Evolutionary conservation across 1,284 basidiomycete genomes (phyloP).

Genomic region (Erythrobasidium hasegawianum): DNA sequence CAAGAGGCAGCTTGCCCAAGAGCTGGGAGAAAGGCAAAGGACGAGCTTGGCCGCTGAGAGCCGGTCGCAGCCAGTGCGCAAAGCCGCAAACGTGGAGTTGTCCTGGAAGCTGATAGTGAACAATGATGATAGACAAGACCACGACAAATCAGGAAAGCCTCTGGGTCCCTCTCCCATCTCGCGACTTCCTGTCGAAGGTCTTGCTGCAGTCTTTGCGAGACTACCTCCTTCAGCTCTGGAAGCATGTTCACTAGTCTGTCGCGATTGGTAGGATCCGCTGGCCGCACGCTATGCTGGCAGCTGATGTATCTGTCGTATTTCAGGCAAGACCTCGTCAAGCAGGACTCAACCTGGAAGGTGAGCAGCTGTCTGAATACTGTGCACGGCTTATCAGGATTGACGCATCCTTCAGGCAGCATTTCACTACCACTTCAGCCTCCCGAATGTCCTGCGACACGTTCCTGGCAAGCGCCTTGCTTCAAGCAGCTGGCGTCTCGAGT

Average conservation of each 20-base stretch:
- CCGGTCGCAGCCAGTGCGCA: not conserved
- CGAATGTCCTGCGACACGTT: not conserved
- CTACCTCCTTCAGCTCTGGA: conserved; percentile 37
- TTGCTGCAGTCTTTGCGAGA: conserved; percentile 42
- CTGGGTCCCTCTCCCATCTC: conserved; percentile 31
- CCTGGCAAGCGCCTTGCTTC: conserved; percentile 39
- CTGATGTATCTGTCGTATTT: not conserved
- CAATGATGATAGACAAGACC: not conserved
- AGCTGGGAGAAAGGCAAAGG: conserved; percentile 22
- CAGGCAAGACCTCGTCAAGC: conserved; percentile 37
- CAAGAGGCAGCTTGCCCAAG: not conserved
- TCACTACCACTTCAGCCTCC: conserved; percentile 22
- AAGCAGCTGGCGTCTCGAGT: conserved; percentile 41
- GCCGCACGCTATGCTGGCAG: not conserved
- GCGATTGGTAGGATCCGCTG: conserved; percentile 32
- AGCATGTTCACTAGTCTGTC: conserved; percentile 38
- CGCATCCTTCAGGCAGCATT: conserved; percentile 15
- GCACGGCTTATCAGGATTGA: too few relatives aligned
- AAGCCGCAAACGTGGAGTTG: not conserved
- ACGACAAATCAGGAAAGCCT: not conserved
- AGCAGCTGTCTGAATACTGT: too few relatives aligned
- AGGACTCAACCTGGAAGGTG: conserved; percentile 42
- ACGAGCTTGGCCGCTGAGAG: conserved; percentile 16
- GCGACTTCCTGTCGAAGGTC: conserved; percentile 39
- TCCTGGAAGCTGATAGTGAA: too few relatives aligned